Conservation (phyloP, 2,329 filamentous ascomycete genomes). For the Lasiodiplodia sp. region DNA sequence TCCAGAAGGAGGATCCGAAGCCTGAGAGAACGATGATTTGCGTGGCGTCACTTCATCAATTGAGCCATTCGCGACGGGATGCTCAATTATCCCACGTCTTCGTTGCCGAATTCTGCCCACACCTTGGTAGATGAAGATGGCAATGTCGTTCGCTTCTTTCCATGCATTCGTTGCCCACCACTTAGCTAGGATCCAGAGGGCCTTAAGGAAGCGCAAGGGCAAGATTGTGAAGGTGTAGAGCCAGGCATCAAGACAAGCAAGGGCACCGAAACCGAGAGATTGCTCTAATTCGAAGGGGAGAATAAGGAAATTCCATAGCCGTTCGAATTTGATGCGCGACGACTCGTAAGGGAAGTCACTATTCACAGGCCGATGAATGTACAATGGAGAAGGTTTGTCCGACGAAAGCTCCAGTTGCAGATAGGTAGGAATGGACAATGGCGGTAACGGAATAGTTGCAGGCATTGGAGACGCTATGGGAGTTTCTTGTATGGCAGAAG, state of each 20-base stretch:
- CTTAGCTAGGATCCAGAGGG: slow-evolving; percentile 74
- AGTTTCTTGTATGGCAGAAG: slow-evolving; percentile 42
- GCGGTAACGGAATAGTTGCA: slow-evolving; percentile 64
- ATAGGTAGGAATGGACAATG: slow-evolving; percentile 69
- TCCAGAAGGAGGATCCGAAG: slow-evolving; percentile 32
- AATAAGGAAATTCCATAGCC: slow-evolving; percentile 85
- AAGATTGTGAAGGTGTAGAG: slow-evolving; percentile 96
- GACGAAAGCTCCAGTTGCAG: slow-evolving; percentile 71
- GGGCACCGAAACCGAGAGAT: slow-evolving; percentile 83
- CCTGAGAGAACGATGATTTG: slow-evolving; percentile 35
- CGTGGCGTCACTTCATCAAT: slow-evolving; percentile 36
- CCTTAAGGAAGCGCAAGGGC: slow-evolving; percentile 85
- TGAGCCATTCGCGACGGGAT: slow-evolving; percentile 17
- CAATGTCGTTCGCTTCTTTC: slow-evolving; percentile 75
- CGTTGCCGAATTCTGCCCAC: slow-evolving; percentile 78
- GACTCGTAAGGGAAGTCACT: slow-evolving; percentile 85
- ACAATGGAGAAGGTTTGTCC: slow-evolving; percentile 66
- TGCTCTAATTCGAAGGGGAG: slow-evolving; percentile 84
- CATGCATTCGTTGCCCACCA: slow-evolving; percentile 80
- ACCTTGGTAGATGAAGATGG: slow-evolving; percentile 80
- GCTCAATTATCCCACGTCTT: slow-evolving; percentile 57
- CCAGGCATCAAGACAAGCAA: slow-evolving; percentile 95
- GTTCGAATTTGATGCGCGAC: slow-evolving; percentile 88
- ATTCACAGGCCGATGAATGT: slow-evolving; percentile 65
- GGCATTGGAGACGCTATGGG: slow-evolving; percentile 56